Base-by-base conservation (phyloP, 2,329 filamentous ascomycete species). In the Pseudohalonectria lignicola region DNA sequence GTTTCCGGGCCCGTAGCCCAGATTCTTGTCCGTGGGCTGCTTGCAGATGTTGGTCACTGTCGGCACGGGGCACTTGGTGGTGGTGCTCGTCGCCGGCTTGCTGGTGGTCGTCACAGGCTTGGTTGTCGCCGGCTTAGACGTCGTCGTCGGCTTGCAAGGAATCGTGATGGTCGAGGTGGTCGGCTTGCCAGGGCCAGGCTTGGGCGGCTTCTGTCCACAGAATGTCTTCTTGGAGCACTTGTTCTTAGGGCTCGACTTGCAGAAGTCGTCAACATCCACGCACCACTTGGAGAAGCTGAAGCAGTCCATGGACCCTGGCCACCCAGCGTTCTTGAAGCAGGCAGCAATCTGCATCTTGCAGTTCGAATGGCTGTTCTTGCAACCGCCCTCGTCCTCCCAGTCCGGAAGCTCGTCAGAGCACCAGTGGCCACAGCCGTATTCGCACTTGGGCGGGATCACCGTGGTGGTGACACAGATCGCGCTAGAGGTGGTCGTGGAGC, bases 1-100 rank as follows among this genome's bases (percentile, higher is more conserved):
- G 36, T 62, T 77, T 26, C 79, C 74, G 2, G 80, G 77, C 2
- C 74, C 76, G 51, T 87, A 90, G 37, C 76, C 77, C 47, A 69
- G 73, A 52, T 70, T 68, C 47, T 73, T 70, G 57, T 60, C 68
- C 37, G 58, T 54, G n/a, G 71, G 65, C 54, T 74, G 68, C 26
- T 52, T 57, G 63, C 71, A 75, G 48, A 75, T 63, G 46, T 66
- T 66, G 40, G 66, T 70, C 2, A 67, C 63, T 25, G 63, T 53
- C 2, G 70, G 66, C 37, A 64, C 57, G 38, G 64, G 60, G 31
- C 56, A 54, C 37, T 54, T 53, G 17, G 55, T 53, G 15, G 54
- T 49, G 18, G 46, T 47, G 17, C 23, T 26, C 23, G 43, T 53
- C 32, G 53, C 34, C 53, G 32, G 54, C 49, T 8, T 15, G 4